phyloP scores from a whole-genome alignment of 2,329 filamentous ascomycete genomes.

The Hypoxylon sp. region DNA sequence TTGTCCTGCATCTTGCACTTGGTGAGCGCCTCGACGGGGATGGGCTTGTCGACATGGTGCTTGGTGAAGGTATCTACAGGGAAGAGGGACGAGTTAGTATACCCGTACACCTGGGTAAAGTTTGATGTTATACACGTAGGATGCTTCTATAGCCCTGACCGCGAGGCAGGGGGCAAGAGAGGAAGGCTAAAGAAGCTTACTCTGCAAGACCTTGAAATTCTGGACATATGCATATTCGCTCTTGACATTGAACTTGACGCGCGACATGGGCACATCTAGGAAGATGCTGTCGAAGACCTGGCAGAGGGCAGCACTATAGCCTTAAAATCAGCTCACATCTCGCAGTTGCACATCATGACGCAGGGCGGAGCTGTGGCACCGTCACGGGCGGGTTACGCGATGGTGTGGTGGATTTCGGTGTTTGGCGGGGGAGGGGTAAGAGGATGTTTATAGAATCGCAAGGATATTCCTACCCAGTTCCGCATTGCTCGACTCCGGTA shows the following conservation, averaged over 20 bases:
- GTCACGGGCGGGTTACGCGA: conserved; percentile 7
- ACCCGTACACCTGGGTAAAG: background rate
- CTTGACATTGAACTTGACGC: conserved; percentile 98
- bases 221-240: conserved; percentile 96
- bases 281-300: conserved; percentile 99
- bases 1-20: conserved; percentile 99
- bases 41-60: conserved; percentile 86
- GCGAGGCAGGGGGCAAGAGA: background rate
- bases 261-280: conserved; percentile 90
- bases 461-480: conserved; percentile 77
- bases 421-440: conserved; percentile 47
- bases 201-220: conserved; percentile 98
- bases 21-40: conserved; percentile 86
- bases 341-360: background rate
- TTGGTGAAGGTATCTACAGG: conserved; percentile 78
- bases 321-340: conserved; percentile 35
- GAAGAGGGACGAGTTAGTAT: conserved; percentile 13
- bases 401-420: conserved; percentile 7
- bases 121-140: background rate
- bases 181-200: conserved; percentile 60
- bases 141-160: background rate
- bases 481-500: conserved; percentile 98
- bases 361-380: background rate
- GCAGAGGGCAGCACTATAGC: conserved; percentile 84
- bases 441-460: conserved; percentile 38